Conservation (phyloP, 805 yeast species). For the Danielia reshetovae region DNA sequence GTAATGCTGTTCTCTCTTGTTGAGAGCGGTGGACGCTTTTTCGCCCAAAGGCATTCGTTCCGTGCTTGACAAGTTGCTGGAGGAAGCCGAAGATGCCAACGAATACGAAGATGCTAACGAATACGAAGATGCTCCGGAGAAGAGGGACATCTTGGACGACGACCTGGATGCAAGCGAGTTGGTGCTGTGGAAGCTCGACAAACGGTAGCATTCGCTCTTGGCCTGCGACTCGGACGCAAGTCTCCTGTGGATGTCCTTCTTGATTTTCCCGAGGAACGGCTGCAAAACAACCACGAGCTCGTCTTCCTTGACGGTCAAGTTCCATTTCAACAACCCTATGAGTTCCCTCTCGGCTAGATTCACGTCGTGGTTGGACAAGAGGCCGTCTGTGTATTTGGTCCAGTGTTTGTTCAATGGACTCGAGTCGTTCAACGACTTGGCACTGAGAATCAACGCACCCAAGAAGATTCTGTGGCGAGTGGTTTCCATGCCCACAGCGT, state of each 20-base stretch:
- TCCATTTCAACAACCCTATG: slow-evolving; percentile 81
- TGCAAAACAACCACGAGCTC: slow-evolving; percentile 69
- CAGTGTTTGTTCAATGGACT: slow-evolving; percentile 95
- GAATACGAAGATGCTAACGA: slow-evolving; percentile 16
- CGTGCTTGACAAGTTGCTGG: too few species aligned
- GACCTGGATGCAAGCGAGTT: slow-evolving; percentile 15
- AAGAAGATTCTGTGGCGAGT: slow-evolving; percentile 90
- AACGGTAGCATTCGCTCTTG: slow-evolving; percentile 16
- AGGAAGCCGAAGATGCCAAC: too few species aligned
- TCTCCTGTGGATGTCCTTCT: slow-evolving; percentile 21
- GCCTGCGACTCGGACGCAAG: slow-evolving; percentile 11
- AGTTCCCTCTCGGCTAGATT: slow-evolving; percentile 90
- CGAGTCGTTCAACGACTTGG: slow-evolving; percentile 88
- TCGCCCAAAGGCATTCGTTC: slow-evolving; percentile 16
- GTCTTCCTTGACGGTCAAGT: slow-evolving; percentile 61
- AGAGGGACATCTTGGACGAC: slow-evolving; percentile 9
- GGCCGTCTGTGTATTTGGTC: slow-evolving; percentile 88
- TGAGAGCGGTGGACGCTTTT: slow-evolving; percentile 8
- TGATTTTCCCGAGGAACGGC: slow-evolving; percentile 75
- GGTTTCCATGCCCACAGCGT: slow-evolving; percentile 87
- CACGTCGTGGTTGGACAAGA: slow-evolving; percentile 71
- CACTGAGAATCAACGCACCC: slow-evolving; percentile 86
- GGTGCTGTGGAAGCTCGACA: slow-evolving; percentile 14
- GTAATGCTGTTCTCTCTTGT: too few species aligned
- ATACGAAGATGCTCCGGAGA: slow-evolving; percentile 7